phyloP scores from a whole-genome alignment of 768 basidiomycete species.

The Lentinula aciculospora region DNA sequence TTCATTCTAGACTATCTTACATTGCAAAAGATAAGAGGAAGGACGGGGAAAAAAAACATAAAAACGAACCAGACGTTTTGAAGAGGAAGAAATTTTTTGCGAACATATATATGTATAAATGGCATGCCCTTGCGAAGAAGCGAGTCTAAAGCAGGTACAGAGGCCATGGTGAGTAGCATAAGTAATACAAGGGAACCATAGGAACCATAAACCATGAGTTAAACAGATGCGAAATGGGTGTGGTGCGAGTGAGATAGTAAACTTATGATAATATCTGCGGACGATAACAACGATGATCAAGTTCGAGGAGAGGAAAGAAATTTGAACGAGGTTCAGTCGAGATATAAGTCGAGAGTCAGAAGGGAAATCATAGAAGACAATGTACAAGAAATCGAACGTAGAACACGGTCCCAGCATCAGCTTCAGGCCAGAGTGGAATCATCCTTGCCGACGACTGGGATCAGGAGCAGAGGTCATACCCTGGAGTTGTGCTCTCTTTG shows the following conservation, averaged over 20 bases:
- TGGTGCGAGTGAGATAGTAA: not conserved
- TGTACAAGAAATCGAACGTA: not conserved
- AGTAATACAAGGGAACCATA: conserved; percentile 2
- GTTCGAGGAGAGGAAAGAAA: not conserved
- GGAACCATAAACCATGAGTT: not conserved
- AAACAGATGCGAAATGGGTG: not conserved
- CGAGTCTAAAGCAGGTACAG: not conserved
- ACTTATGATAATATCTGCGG: not conserved
- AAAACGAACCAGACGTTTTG: not conserved
- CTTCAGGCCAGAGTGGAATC: not conserved
- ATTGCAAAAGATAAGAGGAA: not conserved
- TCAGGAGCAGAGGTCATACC: not conserved
- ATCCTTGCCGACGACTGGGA: not conserved
- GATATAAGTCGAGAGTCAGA: not conserved
- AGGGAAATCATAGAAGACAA: not conserved
- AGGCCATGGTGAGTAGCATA: conserved; percentile 5
- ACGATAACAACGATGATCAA: not conserved
- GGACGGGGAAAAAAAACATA: not conserved
- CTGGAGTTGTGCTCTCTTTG: not conserved
- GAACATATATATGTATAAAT: conserved; percentile 2
- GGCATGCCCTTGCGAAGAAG: not conserved
- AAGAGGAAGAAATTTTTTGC: not conserved
- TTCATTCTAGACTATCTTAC: not conserved
- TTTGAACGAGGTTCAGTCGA: not conserved
- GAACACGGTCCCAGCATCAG: not conserved